Conservation (phyloP, 192 early-diverging fungal genomes). For the Coemansia sp. region DNA sequence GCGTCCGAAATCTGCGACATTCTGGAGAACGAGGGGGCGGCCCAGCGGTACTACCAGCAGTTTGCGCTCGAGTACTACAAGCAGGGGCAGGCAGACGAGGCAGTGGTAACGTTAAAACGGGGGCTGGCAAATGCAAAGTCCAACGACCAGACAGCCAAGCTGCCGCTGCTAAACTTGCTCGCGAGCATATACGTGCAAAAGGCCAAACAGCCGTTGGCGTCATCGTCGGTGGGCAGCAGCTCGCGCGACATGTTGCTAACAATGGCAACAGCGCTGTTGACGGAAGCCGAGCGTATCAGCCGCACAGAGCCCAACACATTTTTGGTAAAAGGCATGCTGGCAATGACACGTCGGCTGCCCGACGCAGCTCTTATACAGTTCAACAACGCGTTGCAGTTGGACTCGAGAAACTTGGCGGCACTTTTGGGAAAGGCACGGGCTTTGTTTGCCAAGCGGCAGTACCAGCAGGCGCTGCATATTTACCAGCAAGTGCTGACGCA, state of each 20-base stretch:
- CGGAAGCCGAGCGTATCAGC: constrained; percentile 74
- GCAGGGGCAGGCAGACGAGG: constrained; percentile 61
- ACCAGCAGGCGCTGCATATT: constrained; percentile 58
- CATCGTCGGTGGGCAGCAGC: constrained; percentile 1
- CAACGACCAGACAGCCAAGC: constrained; percentile 50
- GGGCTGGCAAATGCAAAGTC: constrained; percentile 55
- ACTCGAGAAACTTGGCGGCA: not conserved
- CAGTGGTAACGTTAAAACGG: constrained; percentile 58
- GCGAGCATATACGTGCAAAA: constrained; percentile 76
- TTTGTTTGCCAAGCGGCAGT: no score
- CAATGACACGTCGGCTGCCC: constrained; percentile 23
- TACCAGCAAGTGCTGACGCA: constrained; percentile 77
- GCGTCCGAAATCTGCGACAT: constrained; percentile 68
- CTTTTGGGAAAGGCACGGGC: no score
- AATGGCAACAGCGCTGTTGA: constrained; percentile 74
- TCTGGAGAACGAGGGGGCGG: constrained; percentile 63
- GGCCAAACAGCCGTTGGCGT: constrained; percentile 41
- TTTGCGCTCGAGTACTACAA: constrained; percentile 79
- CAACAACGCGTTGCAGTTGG: constrained; percentile 13
- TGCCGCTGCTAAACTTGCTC: constrained; percentile 72
- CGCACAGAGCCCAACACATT: constrained; percentile 65
- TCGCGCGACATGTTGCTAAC: constrained; percentile 60
- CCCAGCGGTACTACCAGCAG: constrained; percentile 64
- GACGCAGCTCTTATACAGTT: constrained; percentile 56
- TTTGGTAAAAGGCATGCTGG: constrained; percentile 69